Evolutionary conservation across 202 grass and related monocot genomes (phyloP).

Genomic region (Alloteropsis angusta): DNA sequence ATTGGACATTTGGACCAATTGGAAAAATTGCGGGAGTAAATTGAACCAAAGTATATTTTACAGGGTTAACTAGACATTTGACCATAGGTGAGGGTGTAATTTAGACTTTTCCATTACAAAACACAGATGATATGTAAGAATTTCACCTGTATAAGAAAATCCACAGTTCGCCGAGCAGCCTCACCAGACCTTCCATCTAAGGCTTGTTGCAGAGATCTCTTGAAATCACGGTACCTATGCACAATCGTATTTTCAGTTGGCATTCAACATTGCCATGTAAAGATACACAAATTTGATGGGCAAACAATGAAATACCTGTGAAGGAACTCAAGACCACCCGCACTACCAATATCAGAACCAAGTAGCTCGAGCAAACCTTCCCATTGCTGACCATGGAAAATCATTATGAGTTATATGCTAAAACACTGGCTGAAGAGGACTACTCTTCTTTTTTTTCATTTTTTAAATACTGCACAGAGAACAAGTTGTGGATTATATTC

Average conservation of each 20-base stretch:
- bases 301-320: constrained; percentile 55
- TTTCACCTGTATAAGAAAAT: constrained; percentile 78
- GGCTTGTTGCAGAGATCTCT: constrained; percentile 68
- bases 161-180: constrained; percentile 54
- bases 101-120: too few species aligned
- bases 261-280: background rate
- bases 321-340: constrained; percentile 91
- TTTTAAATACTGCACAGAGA: background rate
- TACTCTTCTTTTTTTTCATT: background rate
- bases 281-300: background rate
- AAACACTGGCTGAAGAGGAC: background rate
- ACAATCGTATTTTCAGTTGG: constrained; percentile 30
- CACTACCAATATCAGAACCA: constrained; percentile 69
- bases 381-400: constrained; percentile 77
- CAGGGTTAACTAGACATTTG: too few species aligned
- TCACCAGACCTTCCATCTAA: constrained; percentile 46
- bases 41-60: too few species aligned
- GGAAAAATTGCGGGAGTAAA: too few species aligned
- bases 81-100: too few species aligned
- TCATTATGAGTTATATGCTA: constrained; percentile 21
- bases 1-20: too few species aligned
- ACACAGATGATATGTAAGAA: background rate
- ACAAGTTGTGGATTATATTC: background rate
- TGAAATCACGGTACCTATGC: constrained; percentile 86
- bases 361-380: constrained; percentile 91